A percentile compares a stretch with the other conserved stretches of the same genome.
Conservation (phyloP, 192 early-diverging fungal species). For the Coemansia sp. region DNA sequence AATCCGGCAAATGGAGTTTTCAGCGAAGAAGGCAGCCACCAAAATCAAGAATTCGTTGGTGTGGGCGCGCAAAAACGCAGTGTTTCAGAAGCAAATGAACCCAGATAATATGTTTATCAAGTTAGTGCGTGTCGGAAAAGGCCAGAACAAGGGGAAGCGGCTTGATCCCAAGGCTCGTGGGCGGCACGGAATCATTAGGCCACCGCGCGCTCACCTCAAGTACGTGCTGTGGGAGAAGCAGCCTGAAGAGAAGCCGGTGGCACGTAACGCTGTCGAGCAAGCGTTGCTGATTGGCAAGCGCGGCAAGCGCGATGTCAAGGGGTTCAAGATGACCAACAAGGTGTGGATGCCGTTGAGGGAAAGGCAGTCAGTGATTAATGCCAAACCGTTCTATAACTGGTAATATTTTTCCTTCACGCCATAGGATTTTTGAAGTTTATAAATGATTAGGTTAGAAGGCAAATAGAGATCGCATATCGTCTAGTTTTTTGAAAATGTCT, state of each 20-base stretch:
- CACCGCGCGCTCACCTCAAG: slow-evolving; percentile 77
- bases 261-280: slow-evolving; percentile 25
- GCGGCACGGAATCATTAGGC: slow-evolving; percentile 72
- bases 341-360: slow-evolving; percentile 73
- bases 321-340: slow-evolving; percentile 66
- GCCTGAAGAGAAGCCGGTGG: slow-evolving; percentile 24
- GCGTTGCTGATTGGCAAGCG: slow-evolving; percentile 34
- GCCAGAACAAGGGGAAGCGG: slow-evolving; percentile 64
- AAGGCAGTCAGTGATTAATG: slow-evolving; percentile 71
- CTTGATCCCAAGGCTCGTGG: slow-evolving; percentile 77
- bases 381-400: slow-evolving; percentile 74
- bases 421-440: too few species aligned
- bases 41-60: slow-evolving; percentile 66
- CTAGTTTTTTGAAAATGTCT: slow-evolving; percentile 92
- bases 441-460: too few species aligned
- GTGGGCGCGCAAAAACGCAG: slow-evolving; percentile 68
- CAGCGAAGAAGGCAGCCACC: slow-evolving; percentile 63
- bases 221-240: slow-evolving; percentile 71
- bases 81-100: slow-evolving; percentile 65
- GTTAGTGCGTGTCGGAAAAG: slow-evolving; percentile 87
- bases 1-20: slow-evolving; percentile 77
- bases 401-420: slow-evolving; percentile 38
- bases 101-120: slow-evolving; percentile 62
- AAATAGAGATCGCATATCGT: slow-evolving; percentile 74
- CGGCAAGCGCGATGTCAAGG: slow-evolving; percentile 58